Conservation (phyloP, 371 early-diverging fungal genomes). For the Haplosporangium sp. region DNA sequence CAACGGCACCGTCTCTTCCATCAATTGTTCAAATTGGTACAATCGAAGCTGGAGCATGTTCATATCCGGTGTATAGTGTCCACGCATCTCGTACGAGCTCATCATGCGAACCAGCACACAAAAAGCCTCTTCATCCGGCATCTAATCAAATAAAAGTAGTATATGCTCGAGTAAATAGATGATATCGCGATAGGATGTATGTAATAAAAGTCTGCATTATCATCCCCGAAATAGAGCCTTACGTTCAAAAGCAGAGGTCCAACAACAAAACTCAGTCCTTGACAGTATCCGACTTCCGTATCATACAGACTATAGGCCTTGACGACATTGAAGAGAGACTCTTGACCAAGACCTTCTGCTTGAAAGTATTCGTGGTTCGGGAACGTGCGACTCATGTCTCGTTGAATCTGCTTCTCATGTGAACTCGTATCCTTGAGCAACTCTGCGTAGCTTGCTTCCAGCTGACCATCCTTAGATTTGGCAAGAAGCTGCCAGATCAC, state of each 20-base stretch:
- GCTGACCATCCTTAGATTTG: slow-evolving; percentile 72
- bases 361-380: slow-evolving; percentile 86
- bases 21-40: slow-evolving; percentile 88
- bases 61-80: slow-evolving; percentile 88
- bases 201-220: no score
- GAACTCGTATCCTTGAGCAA: slow-evolving; percentile 74
- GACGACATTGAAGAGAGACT: slow-evolving; percentile 87
- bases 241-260: slow-evolving; percentile 91
- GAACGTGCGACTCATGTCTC: slow-evolving; percentile 92
- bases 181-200: no score
- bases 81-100: slow-evolving; percentile 85
- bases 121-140: slow-evolving; percentile 98
- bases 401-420: slow-evolving; percentile 90
- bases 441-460: slow-evolving; percentile 77
- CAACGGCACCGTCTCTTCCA: slow-evolving; percentile 86
- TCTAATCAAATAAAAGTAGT: slow-evolving; percentile 61
- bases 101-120: slow-evolving; percentile 89
- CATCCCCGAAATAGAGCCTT: slow-evolving; percentile 38
- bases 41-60: slow-evolving; percentile 83
- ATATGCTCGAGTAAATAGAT: not conserved
- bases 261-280: slow-evolving; percentile 90
- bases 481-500: slow-evolving; percentile 91
- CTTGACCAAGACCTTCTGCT: slow-evolving; percentile 85
- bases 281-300: slow-evolving; percentile 93
- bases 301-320: slow-evolving; percentile 95